phyloP scores from a whole-genome alignment of 306 rosid genomes.

The Quercus variabilis region DNA sequence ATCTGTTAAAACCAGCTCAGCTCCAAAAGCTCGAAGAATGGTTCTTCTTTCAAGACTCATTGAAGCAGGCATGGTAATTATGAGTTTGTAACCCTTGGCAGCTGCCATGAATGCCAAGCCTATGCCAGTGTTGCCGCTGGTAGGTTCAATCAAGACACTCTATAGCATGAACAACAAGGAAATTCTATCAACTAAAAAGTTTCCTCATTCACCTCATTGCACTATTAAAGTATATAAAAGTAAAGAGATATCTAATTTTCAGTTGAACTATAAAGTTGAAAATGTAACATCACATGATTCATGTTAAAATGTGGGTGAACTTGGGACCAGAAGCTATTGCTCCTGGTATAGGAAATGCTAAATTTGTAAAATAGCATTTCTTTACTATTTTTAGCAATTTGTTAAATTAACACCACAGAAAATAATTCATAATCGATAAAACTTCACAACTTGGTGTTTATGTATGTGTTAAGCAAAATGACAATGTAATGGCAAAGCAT shows the following conservation, averaged over 20 bases:
- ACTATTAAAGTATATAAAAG: not conserved
- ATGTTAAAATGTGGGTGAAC: not conserved
- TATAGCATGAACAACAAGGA: constrained; percentile 28
- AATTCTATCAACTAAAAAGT: constrained; percentile 10
- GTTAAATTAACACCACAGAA: not conserved
- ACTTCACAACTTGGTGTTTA: not conserved
- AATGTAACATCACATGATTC: not conserved
- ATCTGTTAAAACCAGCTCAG: constrained; percentile 83
- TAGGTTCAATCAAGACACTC: constrained; percentile 86
- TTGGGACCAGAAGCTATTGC: not conserved
- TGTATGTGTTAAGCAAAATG: not conserved
- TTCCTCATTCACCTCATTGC: not conserved
- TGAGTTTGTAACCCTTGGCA: constrained; percentile 80
- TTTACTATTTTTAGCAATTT: not conserved
- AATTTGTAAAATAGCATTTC: not conserved
- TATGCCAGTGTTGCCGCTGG: constrained; percentile 91
- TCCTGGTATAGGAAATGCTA: not conserved
- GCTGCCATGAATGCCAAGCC: constrained; percentile 94
- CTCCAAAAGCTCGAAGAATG: constrained; percentile 85
- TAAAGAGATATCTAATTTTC: not conserved
- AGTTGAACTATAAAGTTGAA: not conserved
- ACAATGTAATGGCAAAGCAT: not conserved
- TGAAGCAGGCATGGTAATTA: constrained; percentile 87
- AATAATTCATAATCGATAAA: not conserved
- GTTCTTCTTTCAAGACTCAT: constrained; percentile 92